Evolutionary conservation across 768 basidiomycete genomes (phyloP).

Genomic region (Austroboletus eburneus): DNA sequence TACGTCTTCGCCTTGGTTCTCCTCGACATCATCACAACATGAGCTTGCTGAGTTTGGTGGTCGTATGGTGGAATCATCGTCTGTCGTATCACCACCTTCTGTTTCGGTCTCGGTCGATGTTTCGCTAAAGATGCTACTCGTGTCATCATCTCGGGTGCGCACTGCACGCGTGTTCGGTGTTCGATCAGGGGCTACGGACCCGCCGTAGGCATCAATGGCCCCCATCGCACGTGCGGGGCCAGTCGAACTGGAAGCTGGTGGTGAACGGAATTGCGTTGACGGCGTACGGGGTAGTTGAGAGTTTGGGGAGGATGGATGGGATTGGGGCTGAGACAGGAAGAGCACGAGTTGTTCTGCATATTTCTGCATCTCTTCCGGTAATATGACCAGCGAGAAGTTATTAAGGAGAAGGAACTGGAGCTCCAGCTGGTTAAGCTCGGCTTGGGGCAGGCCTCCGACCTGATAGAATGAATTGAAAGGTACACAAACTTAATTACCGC

Average conservation of each 20-base stretch:
- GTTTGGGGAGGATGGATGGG: conserved; percentile 24
- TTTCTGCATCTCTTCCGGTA: conserved; percentile 86
- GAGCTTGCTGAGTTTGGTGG: conserved; percentile 41
- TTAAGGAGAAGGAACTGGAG: conserved; percentile 96
- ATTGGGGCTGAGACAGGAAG: conserved; percentile 42
- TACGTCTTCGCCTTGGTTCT: conserved; percentile 29
- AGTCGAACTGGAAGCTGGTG: conserved; percentile 14
- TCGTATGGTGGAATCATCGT: conserved; percentile 81
- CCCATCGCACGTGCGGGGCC: conserved; percentile 49
- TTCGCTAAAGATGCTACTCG: conserved; percentile 34
- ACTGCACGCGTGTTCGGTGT: conserved; percentile 24
- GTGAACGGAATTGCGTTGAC: conserved; percentile 18
- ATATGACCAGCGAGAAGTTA: conserved; percentile 88
- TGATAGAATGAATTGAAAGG: conserved; percentile 29
- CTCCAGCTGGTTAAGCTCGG: conserved; percentile 94
- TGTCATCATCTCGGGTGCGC: conserved; percentile 28
- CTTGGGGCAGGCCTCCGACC: conserved; percentile 93
- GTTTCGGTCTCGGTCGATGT: conserved; percentile 47
- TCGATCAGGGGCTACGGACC: conserved; percentile 33
- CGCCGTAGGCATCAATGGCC: conserved; percentile 51
- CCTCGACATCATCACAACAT: conserved; percentile 37
- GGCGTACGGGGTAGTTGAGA: conserved; percentile 18
- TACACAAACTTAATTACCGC: too few relatives aligned
- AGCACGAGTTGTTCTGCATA: conserved; percentile 88
- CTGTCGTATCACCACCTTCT: conserved; percentile 59